Conservation (phyloP, 441 rosid species). For the Capsella rubella region DNA sequence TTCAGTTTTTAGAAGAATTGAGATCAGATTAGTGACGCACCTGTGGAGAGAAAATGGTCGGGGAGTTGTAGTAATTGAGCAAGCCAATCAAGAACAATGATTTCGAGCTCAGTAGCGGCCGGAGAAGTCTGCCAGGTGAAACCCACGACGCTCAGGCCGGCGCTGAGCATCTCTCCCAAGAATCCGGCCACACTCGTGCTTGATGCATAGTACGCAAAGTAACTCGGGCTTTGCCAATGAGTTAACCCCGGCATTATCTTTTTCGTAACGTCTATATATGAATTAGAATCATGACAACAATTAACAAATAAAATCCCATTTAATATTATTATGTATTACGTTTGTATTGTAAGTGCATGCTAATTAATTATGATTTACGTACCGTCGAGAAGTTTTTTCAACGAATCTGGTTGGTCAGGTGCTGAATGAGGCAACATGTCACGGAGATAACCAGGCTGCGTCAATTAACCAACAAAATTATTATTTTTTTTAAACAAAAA, state of each 20-base stretch:
- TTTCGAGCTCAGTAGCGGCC: conserved; percentile 90
- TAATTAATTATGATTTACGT: neutral
- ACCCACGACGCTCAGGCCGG: conserved; percentile 77
- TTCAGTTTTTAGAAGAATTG: neutral
- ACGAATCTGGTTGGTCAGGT: conserved; percentile 67
- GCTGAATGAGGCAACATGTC: conserved; percentile 77
- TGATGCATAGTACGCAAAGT: conserved; percentile 79
- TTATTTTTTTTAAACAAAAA: too few relatives aligned
- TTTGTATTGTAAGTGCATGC: too few relatives aligned
- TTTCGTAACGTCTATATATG: conserved; percentile 60
- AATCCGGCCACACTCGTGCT: conserved; percentile 85
- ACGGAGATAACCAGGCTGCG: conserved; percentile 86
- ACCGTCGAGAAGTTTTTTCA: conserved; percentile 82
- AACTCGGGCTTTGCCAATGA: conserved; percentile 92
- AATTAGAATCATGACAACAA: neutral
- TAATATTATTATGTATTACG: neutral
- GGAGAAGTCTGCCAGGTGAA: conserved; percentile 93
- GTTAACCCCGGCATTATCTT: conserved; percentile 89
- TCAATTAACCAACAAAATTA: conserved; percentile 1
- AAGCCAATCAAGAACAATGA: conserved; percentile 91
- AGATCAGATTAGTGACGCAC: conserved; percentile 37
- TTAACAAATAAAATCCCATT: neutral
- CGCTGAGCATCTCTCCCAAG: conserved; percentile 89
- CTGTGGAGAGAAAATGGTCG: conserved; percentile 70
- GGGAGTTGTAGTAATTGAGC: conserved; percentile 81